These are phyloP conservation scores for Didymella sp. DNA, from an alignment of 2,329 filamentous ascomycete species.

Conservation along the genomic window DNA sequence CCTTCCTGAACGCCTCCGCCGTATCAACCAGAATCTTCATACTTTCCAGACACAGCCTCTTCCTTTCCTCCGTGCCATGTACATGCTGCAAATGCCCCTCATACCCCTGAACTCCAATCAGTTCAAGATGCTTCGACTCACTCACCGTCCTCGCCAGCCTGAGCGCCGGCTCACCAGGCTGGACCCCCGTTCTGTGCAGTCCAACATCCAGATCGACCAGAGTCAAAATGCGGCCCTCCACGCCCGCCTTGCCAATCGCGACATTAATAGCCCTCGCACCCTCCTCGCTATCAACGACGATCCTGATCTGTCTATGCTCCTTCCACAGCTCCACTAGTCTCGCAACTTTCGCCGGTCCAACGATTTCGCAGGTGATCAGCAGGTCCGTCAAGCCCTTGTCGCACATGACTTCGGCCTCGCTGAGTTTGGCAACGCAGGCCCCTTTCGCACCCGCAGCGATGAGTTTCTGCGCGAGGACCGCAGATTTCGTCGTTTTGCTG, in stretches of 20 bases:
- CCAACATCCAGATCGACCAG: conserved; percentile 61
- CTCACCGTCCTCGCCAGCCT: conserved; percentile 52
- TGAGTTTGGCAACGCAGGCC: conserved; percentile 61
- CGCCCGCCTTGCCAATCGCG: conserved; percentile 48
- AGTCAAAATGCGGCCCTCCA: conserved; percentile 50
- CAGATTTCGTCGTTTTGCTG: conserved; percentile 62
- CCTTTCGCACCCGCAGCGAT: conserved; percentile 58
- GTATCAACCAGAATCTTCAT: conserved; percentile 56
- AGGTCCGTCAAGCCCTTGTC: conserved; percentile 57
- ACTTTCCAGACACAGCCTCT: conserved; percentile 53
- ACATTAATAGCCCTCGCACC: conserved; percentile 57
- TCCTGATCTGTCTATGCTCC: conserved; percentile 50
- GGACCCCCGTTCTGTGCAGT: conserved; percentile 58
- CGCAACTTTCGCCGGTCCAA: conserved; percentile 56
- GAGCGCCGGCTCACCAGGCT: conserved; percentile 52
- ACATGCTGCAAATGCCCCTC: conserved; percentile 63
- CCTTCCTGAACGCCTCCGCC: conserved; percentile 52
- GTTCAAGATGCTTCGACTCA: conserved; percentile 47
- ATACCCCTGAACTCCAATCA: conserved; percentile 62
- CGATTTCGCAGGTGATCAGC: conserved; percentile 60
- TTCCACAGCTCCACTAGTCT: conserved; percentile 56
- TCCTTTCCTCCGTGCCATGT: conserved; percentile 54
- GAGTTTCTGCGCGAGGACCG: conserved; percentile 55
- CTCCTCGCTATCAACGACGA: conserved; percentile 58
- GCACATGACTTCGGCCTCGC: conserved; percentile 51